Base-by-base conservation (phyloP, 2,329 filamentous ascomycete species). In the Aspergillus sp. region DNA sequence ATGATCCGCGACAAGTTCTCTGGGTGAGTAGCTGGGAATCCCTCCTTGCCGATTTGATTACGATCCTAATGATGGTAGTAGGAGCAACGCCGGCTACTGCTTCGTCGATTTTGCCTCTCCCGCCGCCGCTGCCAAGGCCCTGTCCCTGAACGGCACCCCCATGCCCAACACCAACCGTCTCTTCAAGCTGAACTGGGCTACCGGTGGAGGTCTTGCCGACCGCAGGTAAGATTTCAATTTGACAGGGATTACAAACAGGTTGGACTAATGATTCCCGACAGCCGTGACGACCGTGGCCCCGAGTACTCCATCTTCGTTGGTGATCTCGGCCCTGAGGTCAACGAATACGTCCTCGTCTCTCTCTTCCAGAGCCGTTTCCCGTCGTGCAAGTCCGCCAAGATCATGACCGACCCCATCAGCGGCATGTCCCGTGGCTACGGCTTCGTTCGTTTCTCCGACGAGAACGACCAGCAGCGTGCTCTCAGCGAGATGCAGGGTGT, bases 181-280 rank as follows among this genome's bases (percentile, higher is more conserved):
- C 52, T 99, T 99, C 86, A 98, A 98, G 85, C 87, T 99, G 62
- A 99, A 99, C 86, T 99, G 95, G 95, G 95, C 95, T 67, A 96
- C 92, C 66, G 95, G 95, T 67, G 95, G 95, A 73, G 95, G 95
- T 59, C 85, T 99, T 47, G 91, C 96, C 67, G 95, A 99, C 78
- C 90, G 95, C 76, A 90, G 91, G 90, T 91, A 81, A 74, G 85
- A 29, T 55, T 12, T 29, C 22, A 7, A 47, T 14, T 39, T 12
- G 18, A 31, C n/a, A 4, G 11, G 18, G 2, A 54, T 22, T 2
- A 9, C 12, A 5, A 18, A 14, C 14, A 32, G n/a, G 5, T 29
- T 20, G 3, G 49, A 36, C 49, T 52, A 18, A 54, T 26, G 46
- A 24, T 61, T 52, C 52, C 61, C 18, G 14, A 18, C 50, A 80